Conservation (phyloP, 495 filamentous ascomycete genomes). For the Talaromyces stipitatus region DNA sequence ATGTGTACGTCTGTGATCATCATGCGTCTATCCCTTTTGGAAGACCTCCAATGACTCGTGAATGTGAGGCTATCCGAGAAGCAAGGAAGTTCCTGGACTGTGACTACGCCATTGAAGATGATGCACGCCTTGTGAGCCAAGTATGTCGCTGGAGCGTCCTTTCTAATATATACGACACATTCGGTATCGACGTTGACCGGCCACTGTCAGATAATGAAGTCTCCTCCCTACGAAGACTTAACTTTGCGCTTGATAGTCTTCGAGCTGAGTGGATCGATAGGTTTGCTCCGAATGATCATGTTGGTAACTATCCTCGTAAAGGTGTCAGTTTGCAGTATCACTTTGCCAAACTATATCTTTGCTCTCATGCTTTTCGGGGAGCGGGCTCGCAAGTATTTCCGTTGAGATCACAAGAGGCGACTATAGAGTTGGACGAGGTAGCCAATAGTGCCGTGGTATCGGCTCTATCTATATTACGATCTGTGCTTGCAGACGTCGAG, state of each 20-base stretch:
- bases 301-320: slow-evolving; percentile 1
- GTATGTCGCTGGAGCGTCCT: slow-evolving; percentile 17
- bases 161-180: slow-evolving; percentile 16
- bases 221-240: slow-evolving; percentile 6
- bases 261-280: slow-evolving; percentile 8
- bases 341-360: slow-evolving; percentile 12
- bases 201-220: slow-evolving; percentile 7
- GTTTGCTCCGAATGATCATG: not conserved
- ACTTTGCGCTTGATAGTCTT: slow-evolving; percentile 8
- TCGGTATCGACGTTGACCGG: slow-evolving; percentile 18
- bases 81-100: not conserved
- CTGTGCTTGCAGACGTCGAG: not conserved
- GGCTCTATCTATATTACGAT: not conserved
- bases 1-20: not conserved
- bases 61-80: slow-evolving; percentile 3
- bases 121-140: slow-evolving; percentile 16
- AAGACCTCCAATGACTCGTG: slow-evolving; percentile 5
- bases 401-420: not conserved
- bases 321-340: slow-evolving; percentile 8
- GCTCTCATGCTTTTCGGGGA: slow-evolving; percentile 11
- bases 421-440: not conserved
- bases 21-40: not conserved
- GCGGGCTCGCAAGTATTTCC: not conserved
- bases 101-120: slow-evolving; percentile 7
- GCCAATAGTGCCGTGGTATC: not conserved